These are phyloP conservation scores for Sporisorium graminicola DNA, from an alignment of 1,284 basidiomycete genomes.

Conservation along the genomic window DNA sequence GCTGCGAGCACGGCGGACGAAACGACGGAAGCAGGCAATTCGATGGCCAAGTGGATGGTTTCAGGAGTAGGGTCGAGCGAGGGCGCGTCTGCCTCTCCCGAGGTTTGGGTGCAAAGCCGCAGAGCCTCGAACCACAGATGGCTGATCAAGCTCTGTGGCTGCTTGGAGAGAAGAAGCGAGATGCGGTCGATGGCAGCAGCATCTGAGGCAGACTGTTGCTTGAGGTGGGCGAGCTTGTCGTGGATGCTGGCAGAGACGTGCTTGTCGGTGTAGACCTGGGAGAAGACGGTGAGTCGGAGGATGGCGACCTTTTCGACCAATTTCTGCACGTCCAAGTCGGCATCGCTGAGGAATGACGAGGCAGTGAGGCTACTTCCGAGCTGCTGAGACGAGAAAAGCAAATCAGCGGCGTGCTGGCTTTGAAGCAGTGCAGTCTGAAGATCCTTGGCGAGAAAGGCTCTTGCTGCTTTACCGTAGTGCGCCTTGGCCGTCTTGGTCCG, in stretches of 20 bases:
- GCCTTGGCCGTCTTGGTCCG: constrained; percentile 39
- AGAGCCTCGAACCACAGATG: constrained; percentile 56
- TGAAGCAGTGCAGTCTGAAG: constrained; percentile 39
- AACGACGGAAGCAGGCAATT: constrained; percentile 49
- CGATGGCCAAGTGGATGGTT: constrained; percentile 39
- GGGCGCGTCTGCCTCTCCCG: constrained; percentile 29
- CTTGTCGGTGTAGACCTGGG: constrained; percentile 46
- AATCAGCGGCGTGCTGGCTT: constrained; percentile 42
- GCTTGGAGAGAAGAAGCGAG: constrained; percentile 30
- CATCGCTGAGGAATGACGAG: constrained; percentile 23
- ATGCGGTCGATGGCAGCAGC: constrained; percentile 25
- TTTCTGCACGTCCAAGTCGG: constrained; percentile 27
- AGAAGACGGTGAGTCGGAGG: constrained; percentile 52
- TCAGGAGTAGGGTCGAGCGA: constrained; percentile 49
- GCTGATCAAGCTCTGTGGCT: constrained; percentile 46
- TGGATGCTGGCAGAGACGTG: constrained; percentile 12
- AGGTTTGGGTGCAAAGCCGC: constrained; percentile 34
- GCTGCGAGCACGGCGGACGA: constrained; percentile 55
- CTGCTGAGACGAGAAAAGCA: constrained; percentile 28
- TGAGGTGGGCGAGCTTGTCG: constrained; percentile 25
- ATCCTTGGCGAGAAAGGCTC: constrained; percentile 56
- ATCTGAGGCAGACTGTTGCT: constrained; percentile 17
- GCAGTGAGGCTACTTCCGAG: constrained; percentile 42
- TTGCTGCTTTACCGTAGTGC: constrained; percentile 43
- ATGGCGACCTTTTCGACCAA: constrained; percentile 41